These are phyloP conservation scores for Chalciporus piperatoides DNA, from an alignment of 1,284 basidiomycete genomes.

Conservation along the genomic window DNA sequence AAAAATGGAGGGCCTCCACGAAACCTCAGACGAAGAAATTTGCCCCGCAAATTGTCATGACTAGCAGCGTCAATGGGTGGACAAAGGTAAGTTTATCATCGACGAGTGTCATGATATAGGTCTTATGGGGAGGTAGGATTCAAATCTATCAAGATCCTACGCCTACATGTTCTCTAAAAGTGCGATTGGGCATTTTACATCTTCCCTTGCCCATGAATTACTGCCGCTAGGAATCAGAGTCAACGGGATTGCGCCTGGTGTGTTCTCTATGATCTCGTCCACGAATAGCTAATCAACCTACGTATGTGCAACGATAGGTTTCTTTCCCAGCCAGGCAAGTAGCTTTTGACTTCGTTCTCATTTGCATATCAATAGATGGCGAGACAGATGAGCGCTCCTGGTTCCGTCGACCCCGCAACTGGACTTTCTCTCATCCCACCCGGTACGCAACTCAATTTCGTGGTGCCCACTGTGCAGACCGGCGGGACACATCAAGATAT, in stretches of 20 bases:
- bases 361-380: not conserved
- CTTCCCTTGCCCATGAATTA: slow-evolving; percentile 48
- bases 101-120: no score
- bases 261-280: not conserved
- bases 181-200: slow-evolving; percentile 47
- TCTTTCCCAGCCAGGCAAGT: slow-evolving; percentile 2
- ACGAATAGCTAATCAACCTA: not conserved
- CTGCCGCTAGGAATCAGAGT: slow-evolving; percentile 52
- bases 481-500: slow-evolving; percentile 42
- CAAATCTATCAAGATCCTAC: slow-evolving; percentile 41
- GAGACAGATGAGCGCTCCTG: slow-evolving; percentile 34
- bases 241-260: slow-evolving; percentile 52
- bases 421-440: slow-evolving; percentile 34
- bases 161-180: slow-evolving; percentile 51
- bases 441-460: slow-evolving; percentile 25
- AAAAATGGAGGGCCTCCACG: slow-evolving; percentile 40
- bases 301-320: not conserved
- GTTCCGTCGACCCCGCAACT: slow-evolving; percentile 25
- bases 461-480: slow-evolving; percentile 35
- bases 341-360: not conserved
- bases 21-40: slow-evolving; percentile 34
- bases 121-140: slow-evolving; percentile 32
- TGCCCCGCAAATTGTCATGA: slow-evolving; percentile 50
- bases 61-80: slow-evolving; percentile 53
- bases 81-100: slow-evolving; percentile 37